A percentile compares a stretch with the other conserved stretches of the same genome.
These are phyloP conservation scores for Venturia oleaginea DNA, from an alignment of 2,329 filamentous ascomycete genomes.

Conservation along the genomic window DNA sequence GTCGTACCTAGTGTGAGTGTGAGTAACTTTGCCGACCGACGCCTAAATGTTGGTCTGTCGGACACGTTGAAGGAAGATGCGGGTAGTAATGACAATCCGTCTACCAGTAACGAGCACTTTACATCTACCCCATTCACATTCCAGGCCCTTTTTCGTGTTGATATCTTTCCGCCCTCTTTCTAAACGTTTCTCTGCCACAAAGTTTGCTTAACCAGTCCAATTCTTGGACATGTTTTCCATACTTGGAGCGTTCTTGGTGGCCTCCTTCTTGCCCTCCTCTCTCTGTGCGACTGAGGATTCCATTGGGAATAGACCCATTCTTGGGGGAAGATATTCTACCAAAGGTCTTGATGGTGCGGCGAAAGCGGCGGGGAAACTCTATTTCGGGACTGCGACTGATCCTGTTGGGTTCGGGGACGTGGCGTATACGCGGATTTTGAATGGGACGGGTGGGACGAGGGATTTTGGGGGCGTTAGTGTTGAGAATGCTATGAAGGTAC, in stretches of 20 bases:
- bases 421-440: background rate
- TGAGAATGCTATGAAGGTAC: slow-evolving; percentile 14
- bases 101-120: background rate
- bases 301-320: background rate
- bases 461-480: slow-evolving; percentile 13
- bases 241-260: background rate
- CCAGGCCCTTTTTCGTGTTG: background rate
- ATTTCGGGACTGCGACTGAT: slow-evolving; percentile 14
- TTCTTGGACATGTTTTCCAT: background rate
- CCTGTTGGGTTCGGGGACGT: background rate
- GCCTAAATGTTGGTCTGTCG: background rate
- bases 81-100: background rate
- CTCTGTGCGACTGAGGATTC: background rate
- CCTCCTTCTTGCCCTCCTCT: too few relatives aligned
- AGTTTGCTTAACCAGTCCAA: too few relatives aligned
- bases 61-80: background rate
- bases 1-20: background rate
- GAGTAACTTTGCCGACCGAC: background rate
- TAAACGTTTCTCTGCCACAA: too few relatives aligned
- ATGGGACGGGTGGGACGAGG: background rate
- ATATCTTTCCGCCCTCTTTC: background rate
- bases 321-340: background rate
- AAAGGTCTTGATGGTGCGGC: slow-evolving; percentile 9
- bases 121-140: background rate
- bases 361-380: slow-evolving; percentile 7